Conservation (phyloP, 2,329 filamentous ascomycete species). For the Trichoderma atroviride region DNA sequence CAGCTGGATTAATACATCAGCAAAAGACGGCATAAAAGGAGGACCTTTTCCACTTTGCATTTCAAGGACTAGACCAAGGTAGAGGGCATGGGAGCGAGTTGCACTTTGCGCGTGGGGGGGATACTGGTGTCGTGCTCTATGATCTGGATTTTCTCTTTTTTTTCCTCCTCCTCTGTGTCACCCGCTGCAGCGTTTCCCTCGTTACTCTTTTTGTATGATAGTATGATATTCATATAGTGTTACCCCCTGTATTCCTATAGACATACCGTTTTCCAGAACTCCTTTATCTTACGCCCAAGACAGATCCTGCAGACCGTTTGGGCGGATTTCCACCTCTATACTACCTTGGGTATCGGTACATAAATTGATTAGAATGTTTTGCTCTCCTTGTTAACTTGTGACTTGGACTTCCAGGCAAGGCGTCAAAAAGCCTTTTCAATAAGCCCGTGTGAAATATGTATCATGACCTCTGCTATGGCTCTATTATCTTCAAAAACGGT, state of each 20-base stretch:
- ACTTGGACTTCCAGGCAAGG: neutral
- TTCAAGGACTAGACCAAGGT: neutral
- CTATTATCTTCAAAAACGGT: neutral
- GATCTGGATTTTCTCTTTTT: neutral
- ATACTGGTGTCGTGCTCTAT: neutral
- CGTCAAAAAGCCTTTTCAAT: neutral
- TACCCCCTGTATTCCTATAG: constrained; percentile 35
- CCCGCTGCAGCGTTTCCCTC: neutral
- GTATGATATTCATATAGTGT: constrained; percentile 33
- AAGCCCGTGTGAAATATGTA: neutral
- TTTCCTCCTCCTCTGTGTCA: neutral
- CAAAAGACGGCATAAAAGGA: neutral
- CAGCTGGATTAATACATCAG: constrained; percentile 35
- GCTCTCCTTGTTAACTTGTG: neutral
- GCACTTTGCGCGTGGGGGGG: neutral
- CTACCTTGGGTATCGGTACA: constrained; percentile 8
- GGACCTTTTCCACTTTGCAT: neutral
- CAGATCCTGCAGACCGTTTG: neutral
- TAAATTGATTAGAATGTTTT: neutral
- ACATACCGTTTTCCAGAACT: constrained; percentile 19
- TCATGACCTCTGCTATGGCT: neutral
- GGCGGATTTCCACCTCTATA: neutral
- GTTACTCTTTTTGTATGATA: constrained; percentile 30
- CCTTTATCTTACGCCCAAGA: neutral
- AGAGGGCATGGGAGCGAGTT: neutral